These are phyloP conservation scores for Spiraea crenata DNA, from an alignment of 331 rosid genomes.

Conservation along the genomic window DNA sequence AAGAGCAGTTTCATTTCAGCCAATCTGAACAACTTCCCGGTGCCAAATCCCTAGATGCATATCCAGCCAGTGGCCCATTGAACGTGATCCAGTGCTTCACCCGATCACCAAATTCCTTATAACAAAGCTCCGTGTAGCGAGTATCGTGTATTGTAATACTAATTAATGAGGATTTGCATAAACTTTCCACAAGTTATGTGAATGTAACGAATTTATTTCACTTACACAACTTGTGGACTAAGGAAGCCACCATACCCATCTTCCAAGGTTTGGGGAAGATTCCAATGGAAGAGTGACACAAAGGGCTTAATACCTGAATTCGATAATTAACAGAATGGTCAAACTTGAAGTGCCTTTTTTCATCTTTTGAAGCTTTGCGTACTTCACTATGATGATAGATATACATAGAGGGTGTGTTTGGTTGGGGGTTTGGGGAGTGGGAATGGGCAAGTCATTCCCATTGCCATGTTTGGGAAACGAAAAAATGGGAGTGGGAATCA, in stretches of 20 bases:
- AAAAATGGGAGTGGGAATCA: too few species aligned
- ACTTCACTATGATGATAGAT: too few species aligned
- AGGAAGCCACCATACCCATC: conserved; percentile 54
- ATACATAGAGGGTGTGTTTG: too few species aligned
- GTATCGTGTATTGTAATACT: neutral
- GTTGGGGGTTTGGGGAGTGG: too few species aligned
- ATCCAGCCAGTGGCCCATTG: conserved; percentile 34
- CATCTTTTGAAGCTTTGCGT: too few species aligned
- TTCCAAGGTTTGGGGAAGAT: conserved; percentile 62
- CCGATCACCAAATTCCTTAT: conserved; percentile 26
- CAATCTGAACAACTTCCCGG: conserved; percentile 29
- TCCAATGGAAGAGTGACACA: conserved; percentile 68
- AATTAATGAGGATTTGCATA: too few species aligned
- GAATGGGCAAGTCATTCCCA: too few species aligned
- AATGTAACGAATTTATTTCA: neutral
- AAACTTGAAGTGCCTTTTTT: neutral
- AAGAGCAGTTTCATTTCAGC: conserved; percentile 28
- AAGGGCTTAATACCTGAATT: conserved; percentile 49
- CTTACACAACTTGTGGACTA: conserved; percentile 33
- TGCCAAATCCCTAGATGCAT: conserved; percentile 22
- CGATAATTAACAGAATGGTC: too few species aligned
- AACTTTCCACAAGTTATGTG: neutral
- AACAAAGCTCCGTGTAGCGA: conserved; percentile 30
- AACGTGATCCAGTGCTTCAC: conserved; percentile 40
- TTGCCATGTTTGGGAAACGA: too few species aligned